Conservation (phyloP, 2,329 filamentous ascomycete species). For the Ophiostoma tasmaniense region DNA sequence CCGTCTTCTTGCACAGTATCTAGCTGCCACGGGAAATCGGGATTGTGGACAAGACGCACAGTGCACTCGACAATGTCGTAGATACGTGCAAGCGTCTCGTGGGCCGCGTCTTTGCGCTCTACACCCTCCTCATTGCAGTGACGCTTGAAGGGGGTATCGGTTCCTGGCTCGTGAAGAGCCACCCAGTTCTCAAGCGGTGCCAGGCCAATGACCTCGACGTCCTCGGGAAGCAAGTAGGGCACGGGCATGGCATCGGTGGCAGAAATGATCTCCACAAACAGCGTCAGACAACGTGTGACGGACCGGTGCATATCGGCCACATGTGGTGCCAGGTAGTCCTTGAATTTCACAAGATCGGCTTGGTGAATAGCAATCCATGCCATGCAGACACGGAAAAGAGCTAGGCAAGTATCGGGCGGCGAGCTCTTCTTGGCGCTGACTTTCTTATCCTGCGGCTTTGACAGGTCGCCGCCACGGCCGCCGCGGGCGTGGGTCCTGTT, state of each 20-base stretch:
- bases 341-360: constrained; percentile 38
- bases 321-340: constrained; percentile 37
- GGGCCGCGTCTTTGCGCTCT: constrained; percentile 9
- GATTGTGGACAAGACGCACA: constrained; percentile 18
- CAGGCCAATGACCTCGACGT: constrained; percentile 39
- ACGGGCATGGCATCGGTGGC: constrained; percentile 31
- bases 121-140: constrained; percentile 19
- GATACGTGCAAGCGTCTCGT: constrained; percentile 21
- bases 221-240: constrained; percentile 44
- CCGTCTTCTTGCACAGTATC: constrained; percentile 11
- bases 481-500: background rate
- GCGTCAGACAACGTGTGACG: constrained; percentile 39
- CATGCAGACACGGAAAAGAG: constrained; percentile 44
- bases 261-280: constrained; percentile 40
- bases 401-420: constrained; percentile 37
- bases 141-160: constrained; percentile 15
- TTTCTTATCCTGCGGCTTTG: background rate
- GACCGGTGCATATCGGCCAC: constrained; percentile 39
- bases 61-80: constrained; percentile 22
- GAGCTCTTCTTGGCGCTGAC: constrained; percentile 15
- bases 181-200: constrained; percentile 30
- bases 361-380: constrained; percentile 45
- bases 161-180: constrained; percentile 13
- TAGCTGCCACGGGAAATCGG: constrained; percentile 18
- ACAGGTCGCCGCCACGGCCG: background rate